Base-by-base conservation (phyloP, 495 filamentous ascomycete genomes). In the Penicillium cinerascens region DNA sequence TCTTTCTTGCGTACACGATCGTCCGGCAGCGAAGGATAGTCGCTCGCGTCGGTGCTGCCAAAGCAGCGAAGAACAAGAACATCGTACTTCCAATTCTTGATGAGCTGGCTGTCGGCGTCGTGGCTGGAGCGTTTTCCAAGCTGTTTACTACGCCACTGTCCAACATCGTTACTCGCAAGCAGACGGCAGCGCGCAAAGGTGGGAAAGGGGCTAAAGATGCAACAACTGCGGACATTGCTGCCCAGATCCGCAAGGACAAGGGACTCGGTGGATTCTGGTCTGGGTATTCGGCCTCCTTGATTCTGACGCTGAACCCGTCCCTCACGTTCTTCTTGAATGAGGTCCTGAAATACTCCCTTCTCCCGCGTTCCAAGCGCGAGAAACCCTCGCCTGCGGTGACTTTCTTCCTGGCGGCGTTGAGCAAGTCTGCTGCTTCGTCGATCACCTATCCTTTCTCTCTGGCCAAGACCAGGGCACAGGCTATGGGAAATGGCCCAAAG, bases 391-490 rank as follows among this genome's bases (percentile, higher is more conserved):
- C 75, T n/a, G 69, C 60, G 42, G 57, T 75, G 13, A 87, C 79
- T 0, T 89, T 96, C 59, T 64, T 96, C 0, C 64, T 96, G 20
- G 92, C 92, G 1, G 92, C 91, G 0, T 47, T 88, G 13, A 89
- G 87, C 64, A 96, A 96, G 63, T 86, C 84, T 5, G 72, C 87
- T 7, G 92, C 92, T 0, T 91, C 83, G 2, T 77, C 82, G 0
- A 73, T 93, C 50, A 96, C 88, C 6, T 96, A 96, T 67, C 92
- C 92, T 0, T 85, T 96, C 67, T 86, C 87, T 13, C 81, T 91
- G 18, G 91, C 90, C 18, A 90, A 91, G 66, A 83, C 88, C 0
- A 74, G 91, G 41, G 75, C 87, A 1, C 88, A 95, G 67, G 78
- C 82, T 15, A 67, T 73, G 39, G 57, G 64, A 4, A 46, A 62